A percentile compares a stretch with the other conserved stretches of the same genome.
Conservation (phyloP, 2,329 filamentous ascomycete species). For the Cladosporium oxysporum region DNA sequence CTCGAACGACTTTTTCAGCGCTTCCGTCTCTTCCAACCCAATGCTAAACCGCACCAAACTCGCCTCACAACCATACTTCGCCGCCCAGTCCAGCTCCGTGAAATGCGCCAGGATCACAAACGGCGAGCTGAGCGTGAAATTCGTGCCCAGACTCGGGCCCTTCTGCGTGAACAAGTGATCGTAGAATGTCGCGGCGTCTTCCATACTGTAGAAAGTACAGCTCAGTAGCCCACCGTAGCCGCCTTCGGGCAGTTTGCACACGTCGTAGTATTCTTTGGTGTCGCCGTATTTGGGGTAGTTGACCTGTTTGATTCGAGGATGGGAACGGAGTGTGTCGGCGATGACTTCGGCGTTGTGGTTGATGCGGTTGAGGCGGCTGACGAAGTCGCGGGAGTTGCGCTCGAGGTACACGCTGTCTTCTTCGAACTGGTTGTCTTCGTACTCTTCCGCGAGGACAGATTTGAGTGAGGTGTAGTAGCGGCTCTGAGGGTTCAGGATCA, state of each 20-base stretch:
- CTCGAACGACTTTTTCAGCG: constrained; percentile 65
- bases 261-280: constrained; percentile 74
- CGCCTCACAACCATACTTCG: constrained; percentile 75
- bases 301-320: constrained; percentile 69
- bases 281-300: constrained; percentile 84
- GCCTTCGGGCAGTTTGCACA: constrained; percentile 68
- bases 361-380: constrained; percentile 76
- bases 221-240: constrained; percentile 91
- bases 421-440: constrained; percentile 89
- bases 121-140: constrained; percentile 88
- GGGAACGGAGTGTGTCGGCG: constrained; percentile 67
- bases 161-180: constrained; percentile 86
- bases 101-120: constrained; percentile 94
- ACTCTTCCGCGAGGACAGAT: constrained; percentile 62
- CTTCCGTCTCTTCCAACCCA: constrained; percentile 75
- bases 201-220: constrained; percentile 70
- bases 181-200: constrained; percentile 78
- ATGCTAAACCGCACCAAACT: constrained; percentile 85
- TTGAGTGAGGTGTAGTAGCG: constrained; percentile 72
- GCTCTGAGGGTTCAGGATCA: constrained; percentile 66
- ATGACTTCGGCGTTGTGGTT: constrained; percentile 85
- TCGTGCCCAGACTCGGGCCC: constrained; percentile 91
- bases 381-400: constrained; percentile 91
- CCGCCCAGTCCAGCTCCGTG: constrained; percentile 86
- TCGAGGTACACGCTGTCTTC: constrained; percentile 96